A percentile compares a stretch with the other conserved stretches of the same genome.
phyloP scores from a whole-genome alignment of 1,284 basidiomycete species.

The Leccinum fallax region DNA sequence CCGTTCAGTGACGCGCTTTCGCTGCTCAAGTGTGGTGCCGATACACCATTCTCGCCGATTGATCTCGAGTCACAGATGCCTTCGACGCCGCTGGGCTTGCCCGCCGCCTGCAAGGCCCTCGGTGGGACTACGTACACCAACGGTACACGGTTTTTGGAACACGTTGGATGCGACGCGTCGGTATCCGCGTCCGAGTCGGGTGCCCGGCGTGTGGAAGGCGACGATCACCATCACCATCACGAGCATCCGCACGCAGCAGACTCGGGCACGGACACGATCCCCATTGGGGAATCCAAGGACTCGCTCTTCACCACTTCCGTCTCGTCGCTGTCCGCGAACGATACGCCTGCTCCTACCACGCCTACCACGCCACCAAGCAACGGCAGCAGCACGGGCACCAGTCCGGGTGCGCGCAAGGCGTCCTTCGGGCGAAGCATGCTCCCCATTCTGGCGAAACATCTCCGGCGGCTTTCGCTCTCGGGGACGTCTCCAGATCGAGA shows the following conservation, averaged over 20 bases:
- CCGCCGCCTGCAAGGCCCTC: background rate
- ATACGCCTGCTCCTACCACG: conserved; percentile 27
- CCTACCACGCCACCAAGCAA: conserved; percentile 22
- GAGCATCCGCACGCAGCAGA: background rate
- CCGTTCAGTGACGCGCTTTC: conserved; percentile 25
- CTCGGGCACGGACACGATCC: conserved; percentile 8
- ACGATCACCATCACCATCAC: background rate
- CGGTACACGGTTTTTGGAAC: conserved; percentile 20
- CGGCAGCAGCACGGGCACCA: background rate
- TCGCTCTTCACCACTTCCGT: conserved; percentile 31
- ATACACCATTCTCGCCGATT: conserved; percentile 14
- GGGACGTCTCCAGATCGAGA: conserved; percentile 10
- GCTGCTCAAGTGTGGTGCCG: conserved; percentile 21
- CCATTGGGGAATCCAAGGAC: conserved; percentile 30
- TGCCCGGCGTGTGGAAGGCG: background rate
- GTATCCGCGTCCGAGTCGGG: conserved; percentile 14
- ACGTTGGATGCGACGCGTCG: conserved; percentile 16
- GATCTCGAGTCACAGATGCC: conserved; percentile 17
- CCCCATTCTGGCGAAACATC: background rate
- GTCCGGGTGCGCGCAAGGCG: conserved; percentile 5
- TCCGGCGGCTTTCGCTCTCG: conserved; percentile 28
- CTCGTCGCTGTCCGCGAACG: conserved; percentile 26
- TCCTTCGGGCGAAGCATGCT: conserved; percentile 23
- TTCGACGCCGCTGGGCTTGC: conserved; percentile 19
- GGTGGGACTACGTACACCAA: too few relatives aligned